Conservation (phyloP, 345 rosid species). For the Triadica sebifera region DNA sequence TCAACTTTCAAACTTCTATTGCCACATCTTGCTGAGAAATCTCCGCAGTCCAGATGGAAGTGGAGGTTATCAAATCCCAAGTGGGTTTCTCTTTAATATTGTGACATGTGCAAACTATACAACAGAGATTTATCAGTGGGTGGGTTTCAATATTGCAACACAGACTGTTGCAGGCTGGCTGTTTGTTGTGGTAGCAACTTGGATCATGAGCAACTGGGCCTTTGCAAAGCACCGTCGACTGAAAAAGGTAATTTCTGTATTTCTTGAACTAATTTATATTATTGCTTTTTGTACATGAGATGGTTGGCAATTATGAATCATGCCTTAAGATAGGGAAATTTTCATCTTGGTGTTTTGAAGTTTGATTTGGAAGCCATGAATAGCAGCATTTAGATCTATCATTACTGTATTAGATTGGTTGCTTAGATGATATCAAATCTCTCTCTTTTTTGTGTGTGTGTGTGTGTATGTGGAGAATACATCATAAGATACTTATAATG, state of each 20-base stretch:
- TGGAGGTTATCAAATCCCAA: conserved; percentile 93
- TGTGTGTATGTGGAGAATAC: too few relatives aligned
- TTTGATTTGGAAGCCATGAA: background rate
- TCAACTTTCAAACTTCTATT: conserved; percentile 80
- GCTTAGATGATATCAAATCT: too few relatives aligned
- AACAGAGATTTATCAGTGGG: conserved; percentile 95
- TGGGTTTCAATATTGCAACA: conserved; percentile 93
- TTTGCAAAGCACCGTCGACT: conserved; percentile 87
- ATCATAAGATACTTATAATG: too few relatives aligned
- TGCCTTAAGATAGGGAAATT: too few relatives aligned
- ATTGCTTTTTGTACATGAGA: background rate
- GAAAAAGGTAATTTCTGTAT: conserved; percentile 59
- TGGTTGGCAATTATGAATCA: too few relatives aligned
- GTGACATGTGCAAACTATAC: conserved; percentile 98
- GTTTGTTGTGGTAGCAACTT: conserved; percentile 72
- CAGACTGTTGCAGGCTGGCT: conserved; percentile 89
- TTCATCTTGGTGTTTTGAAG: background rate
- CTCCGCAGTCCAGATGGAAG: conserved; percentile 64
- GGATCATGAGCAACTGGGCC: conserved; percentile 96
- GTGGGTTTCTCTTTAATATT: conserved; percentile 83
- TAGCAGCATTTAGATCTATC: too few relatives aligned
- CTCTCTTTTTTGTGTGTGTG: too few relatives aligned
- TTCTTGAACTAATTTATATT: background rate
- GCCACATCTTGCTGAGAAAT: conserved; percentile 78
- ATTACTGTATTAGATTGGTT: too few relatives aligned